These are phyloP conservation scores for Fusarium chaquense DNA, from an alignment of 2,329 filamentous ascomycete species.

Conservation along the genomic window DNA sequence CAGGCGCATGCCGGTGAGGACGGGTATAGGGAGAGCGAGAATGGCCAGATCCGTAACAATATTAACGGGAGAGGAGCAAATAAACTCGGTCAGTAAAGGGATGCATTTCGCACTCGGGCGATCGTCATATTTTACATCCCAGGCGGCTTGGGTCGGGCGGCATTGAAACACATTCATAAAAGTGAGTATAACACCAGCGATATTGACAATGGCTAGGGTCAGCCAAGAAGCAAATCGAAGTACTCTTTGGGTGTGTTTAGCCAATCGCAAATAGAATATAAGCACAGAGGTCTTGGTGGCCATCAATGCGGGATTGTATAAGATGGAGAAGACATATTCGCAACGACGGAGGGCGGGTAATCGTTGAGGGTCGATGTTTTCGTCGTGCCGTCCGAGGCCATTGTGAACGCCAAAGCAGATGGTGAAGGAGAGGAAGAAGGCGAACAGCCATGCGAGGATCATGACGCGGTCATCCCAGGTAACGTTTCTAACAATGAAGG, in stretches of 20 bases:
- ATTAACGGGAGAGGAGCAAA: conserved; percentile 87
- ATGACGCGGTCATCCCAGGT: conserved; percentile 86
- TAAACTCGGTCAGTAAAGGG: conserved; percentile 71
- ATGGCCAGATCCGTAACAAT: conserved; percentile 92
- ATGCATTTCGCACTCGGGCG: conserved; percentile 59
- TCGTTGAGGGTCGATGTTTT: conserved; percentile 65
- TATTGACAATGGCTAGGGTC: conserved; percentile 81
- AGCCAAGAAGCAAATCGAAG: conserved; percentile 86
- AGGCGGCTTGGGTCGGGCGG: conserved; percentile 77
- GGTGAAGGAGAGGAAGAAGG: conserved; percentile 74
- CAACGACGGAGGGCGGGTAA: conserved; percentile 65
- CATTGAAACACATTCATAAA: conserved; percentile 92
- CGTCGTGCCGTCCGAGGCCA: conserved; percentile 77
- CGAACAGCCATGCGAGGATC: conserved; percentile 79
- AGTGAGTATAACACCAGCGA: conserved; percentile 82
- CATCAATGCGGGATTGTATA: conserved; percentile 89
- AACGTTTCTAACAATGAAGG: conserved; percentile 77
- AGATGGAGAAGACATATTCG: conserved; percentile 74
- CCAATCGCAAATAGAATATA: conserved; percentile 87
- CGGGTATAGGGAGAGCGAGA: conserved; percentile 86
- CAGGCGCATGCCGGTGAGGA: conserved; percentile 86
- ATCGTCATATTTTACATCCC: conserved; percentile 57
- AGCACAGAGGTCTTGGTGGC: conserved; percentile 93
- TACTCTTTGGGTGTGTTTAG: conserved; percentile 79
- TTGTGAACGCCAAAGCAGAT: conserved; percentile 73